Conservation (phyloP, 2,329 filamentous ascomycete genomes). For the Microcera coccophila region DNA sequence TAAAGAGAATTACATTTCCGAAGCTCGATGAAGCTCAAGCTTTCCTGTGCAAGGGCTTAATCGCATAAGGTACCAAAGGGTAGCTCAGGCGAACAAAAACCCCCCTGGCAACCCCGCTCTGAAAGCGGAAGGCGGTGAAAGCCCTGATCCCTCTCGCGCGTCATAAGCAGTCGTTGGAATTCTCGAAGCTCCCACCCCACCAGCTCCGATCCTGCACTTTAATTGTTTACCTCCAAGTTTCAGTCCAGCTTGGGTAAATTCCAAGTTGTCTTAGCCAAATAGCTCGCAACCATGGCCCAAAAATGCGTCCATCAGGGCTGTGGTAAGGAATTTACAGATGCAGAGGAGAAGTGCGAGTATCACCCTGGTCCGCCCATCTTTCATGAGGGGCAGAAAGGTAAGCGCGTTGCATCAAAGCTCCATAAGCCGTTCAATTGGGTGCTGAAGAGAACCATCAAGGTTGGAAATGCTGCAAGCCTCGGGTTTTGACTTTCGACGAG, state of each 20-base stretch:
- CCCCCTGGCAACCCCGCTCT: constrained; percentile 33
- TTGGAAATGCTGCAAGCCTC: constrained; percentile 98
- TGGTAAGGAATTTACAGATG: constrained; percentile 79
- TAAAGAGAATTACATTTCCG: too few relatives aligned
- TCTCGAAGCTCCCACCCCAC: constrained; percentile 42
- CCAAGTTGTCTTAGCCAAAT: constrained; percentile 2
- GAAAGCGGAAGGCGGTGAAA: constrained; percentile 36
- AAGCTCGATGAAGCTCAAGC: too few relatives aligned
- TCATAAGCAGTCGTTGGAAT: constrained; percentile 26
- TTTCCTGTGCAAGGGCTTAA: too few relatives aligned
- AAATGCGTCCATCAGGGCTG: constrained; percentile 98
- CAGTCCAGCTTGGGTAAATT: background rate
- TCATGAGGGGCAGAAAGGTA: constrained; percentile 98
- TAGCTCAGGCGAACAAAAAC: too few relatives aligned
- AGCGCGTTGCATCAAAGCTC: constrained; percentile 7
- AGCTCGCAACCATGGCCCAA: constrained; percentile 56
- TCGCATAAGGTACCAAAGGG: too few relatives aligned
- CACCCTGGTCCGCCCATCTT: constrained; percentile 93
- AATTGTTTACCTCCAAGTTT: background rate
- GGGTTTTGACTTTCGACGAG: constrained; percentile 96
- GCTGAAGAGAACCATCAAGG: constrained; percentile 49
- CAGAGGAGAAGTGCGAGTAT: constrained; percentile 80
- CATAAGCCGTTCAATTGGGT: background rate
- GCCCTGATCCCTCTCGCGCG: constrained; percentile 18
- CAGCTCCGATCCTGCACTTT: constrained; percentile 4